Conservation (phyloP, 202 grass and related monocot genomes). For the Panicum virgatum region DNA sequence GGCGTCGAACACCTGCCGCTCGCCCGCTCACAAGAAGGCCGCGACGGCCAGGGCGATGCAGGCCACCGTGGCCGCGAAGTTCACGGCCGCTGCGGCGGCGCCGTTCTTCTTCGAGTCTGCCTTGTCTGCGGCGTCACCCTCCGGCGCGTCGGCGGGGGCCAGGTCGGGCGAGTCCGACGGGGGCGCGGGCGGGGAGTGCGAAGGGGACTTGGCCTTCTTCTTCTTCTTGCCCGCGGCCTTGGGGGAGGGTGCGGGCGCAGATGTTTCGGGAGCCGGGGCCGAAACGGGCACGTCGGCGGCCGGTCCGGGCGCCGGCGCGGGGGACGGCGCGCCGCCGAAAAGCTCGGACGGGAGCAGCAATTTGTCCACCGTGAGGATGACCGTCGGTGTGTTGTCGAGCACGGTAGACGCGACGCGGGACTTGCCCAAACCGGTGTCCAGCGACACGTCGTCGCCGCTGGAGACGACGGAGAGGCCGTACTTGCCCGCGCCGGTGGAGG, state of each 20-base stretch:
- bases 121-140: conserved; percentile 41
- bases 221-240: conserved; percentile 41
- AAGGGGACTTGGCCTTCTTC: conserved; percentile 37
- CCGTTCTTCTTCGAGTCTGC: conserved; percentile 35
- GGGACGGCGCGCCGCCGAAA: conserved; percentile 66
- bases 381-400: conserved; percentile 71
- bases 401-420: conserved; percentile 86
- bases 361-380: conserved; percentile 78
- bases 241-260: conserved; percentile 47
- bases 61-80: conserved; percentile 15
- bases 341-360: conserved; percentile 65
- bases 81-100: conserved; percentile 2
- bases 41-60: conserved; percentile 27
- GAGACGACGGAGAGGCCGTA: conserved; percentile 75
- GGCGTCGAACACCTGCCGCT: conserved; percentile 24
- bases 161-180: conserved; percentile 52
- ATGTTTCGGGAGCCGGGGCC: conserved; percentile 26
- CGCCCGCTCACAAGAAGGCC: conserved; percentile 43
- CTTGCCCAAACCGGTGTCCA: conserved; percentile 78
- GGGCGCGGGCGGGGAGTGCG: conserved; percentile 62
- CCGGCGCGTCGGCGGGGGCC: conserved; percentile 63
- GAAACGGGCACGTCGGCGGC: conserved; percentile 30
- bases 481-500: conserved; percentile 69
- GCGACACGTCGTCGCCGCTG: conserved; percentile 80
- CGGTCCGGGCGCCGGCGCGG: conserved; percentile 44